A percentile compares a stretch with the other conserved stretches of the same genome.
Conservation (phyloP, 331 rosid genomes). For the Phaseolus coccineus region DNA sequence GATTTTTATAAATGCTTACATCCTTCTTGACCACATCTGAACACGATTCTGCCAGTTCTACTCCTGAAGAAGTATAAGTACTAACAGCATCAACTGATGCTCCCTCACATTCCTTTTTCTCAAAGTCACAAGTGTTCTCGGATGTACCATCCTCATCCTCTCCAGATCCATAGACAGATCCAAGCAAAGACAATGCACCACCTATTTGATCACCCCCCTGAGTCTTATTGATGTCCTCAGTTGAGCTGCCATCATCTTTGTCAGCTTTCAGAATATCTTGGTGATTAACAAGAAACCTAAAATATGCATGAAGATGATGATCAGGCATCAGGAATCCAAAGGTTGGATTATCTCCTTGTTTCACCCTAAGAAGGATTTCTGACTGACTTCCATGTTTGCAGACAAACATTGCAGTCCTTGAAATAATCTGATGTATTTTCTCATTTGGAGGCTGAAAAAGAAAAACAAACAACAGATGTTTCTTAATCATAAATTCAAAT, state of each 20-base stretch:
- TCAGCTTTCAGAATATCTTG: conserved; percentile 67
- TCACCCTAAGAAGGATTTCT: conserved; percentile 89
- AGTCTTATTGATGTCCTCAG: conserved; percentile 54
- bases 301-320: conserved; percentile 82
- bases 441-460: conserved; percentile 81
- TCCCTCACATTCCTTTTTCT: conserved; percentile 45
- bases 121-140: conserved; percentile 48
- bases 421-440: conserved; percentile 85
- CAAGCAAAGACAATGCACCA: conserved; percentile 90
- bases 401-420: conserved; percentile 81
- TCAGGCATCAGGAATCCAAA: conserved; percentile 94
- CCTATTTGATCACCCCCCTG: conserved; percentile 61
- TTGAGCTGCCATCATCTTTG: conserved; percentile 50
- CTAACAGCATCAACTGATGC: conserved; percentile 44
- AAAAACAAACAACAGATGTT: conserved; percentile 36
- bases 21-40: conserved; percentile 55
- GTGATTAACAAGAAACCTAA: conserved; percentile 79
- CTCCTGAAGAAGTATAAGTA: conserved; percentile 47
- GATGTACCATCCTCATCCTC: conserved; percentile 78
- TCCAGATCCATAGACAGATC: conserved; percentile 80
- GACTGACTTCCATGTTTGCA: conserved; percentile 84
- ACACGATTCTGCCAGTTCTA: conserved; percentile 49
- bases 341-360: conserved; percentile 88
- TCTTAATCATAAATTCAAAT: conserved; percentile 51
- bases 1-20: conserved; percentile 49